Evolutionary conservation across 257 asterid species (phyloP).

Genomic region (Solanum bukasovii): DNA sequence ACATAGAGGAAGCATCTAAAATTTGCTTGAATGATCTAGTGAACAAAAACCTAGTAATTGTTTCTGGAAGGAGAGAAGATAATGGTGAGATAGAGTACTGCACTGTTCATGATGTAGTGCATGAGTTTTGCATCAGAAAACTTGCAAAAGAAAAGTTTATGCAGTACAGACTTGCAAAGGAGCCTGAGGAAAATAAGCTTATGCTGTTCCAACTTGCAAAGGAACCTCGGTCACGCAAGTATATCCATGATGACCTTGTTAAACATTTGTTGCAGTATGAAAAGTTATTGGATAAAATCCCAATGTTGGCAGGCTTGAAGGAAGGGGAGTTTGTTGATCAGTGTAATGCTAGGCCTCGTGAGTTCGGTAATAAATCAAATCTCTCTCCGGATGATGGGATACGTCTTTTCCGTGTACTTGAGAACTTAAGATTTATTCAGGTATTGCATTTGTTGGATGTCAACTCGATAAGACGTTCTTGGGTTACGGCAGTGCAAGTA

Average conservation of each 20-base stretch:
- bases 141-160: neutral
- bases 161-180: neutral
- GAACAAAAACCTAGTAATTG: neutral
- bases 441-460: neutral
- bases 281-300: neutral
- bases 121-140: neutral
- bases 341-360: neutral
- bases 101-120: neutral
- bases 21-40: constrained; percentile 4
- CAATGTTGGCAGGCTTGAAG: neutral
- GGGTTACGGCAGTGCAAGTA: neutral
- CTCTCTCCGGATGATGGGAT: too few species aligned
- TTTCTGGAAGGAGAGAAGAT: neutral
- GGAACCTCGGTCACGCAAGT: neutral
- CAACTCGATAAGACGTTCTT: neutral
- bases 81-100: neutral
- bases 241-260: neutral
- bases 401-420: neutral
- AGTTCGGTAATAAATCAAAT: rapidly evolving
- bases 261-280: neutral
- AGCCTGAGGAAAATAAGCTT: too few species aligned
- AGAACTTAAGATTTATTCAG: neutral
- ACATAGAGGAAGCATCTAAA: neutral
- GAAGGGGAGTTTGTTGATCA: neutral
- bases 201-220: neutral